Base-by-base conservation (phyloP, 495 filamentous ascomycete species). In the Penicillium lagena region DNA sequence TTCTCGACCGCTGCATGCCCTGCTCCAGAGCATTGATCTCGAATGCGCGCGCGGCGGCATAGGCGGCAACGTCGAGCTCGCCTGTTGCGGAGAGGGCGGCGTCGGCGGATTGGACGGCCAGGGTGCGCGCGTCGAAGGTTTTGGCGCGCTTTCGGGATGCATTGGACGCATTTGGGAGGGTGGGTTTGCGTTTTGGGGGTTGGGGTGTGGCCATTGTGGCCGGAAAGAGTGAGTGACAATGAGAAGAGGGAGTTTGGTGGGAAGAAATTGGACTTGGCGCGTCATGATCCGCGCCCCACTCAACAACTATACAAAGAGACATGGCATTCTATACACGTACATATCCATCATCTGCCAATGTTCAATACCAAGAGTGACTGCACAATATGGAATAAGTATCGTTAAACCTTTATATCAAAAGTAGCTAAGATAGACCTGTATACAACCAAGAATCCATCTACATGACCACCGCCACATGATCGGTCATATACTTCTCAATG, bases 21-120 rank as follows among this genome's bases (percentile, higher is more conserved):
- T 79, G 68, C 57, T 93, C 84, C 36, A 98, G 68, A 1, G 90
- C 83, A 34, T 76, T 79, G 56, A 98, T 96, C 63, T 97, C 91
- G 52, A 85, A 95, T 56, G 91, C 81, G 12, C 89, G 83, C 8
- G 88, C 80, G 39, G 77, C 76, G 46, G 96, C 73, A 55, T 95
- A 96, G n/a, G 84, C 77, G 38, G 81, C 74, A 44, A 91, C 73
- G 59, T 95, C 81, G 31, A 95, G 77, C 46, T 86, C 80, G 52
- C 90, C 90, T 58, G 85, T 81, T 30, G 79, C 75, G 31, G 71
- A 76, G 46, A 94, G 76, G 10, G 84, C 86, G 36, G 82, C 81
- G 36, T 85, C 80, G 17, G 80, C 63, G 10, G 79, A 76, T 62
- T 91, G 87, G 12, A 80, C 71, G n/a, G 83, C 73, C 44, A 96